phyloP scores from a whole-genome alignment of 139 green algal genomes.

The Chlorella sp. region DNA sequence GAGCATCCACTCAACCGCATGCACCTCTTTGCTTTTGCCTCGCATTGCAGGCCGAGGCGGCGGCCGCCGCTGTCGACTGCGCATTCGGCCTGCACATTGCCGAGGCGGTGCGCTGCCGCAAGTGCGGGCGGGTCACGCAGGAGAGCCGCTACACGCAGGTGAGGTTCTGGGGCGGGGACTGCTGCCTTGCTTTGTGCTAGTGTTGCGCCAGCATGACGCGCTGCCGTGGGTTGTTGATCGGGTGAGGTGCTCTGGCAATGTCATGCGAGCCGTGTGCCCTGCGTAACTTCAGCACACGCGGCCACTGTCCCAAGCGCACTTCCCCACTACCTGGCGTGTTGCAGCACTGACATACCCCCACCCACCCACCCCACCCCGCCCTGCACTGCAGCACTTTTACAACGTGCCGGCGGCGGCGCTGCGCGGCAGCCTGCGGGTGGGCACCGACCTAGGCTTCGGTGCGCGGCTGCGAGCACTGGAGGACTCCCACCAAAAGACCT shows the following conservation, averaged over 20 bases:
- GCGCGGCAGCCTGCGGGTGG: not conserved
- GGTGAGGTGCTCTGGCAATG: too few relatives aligned
- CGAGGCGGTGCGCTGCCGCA: constrained; percentile 12
- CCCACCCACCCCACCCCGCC: not conserved
- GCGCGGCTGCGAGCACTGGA: not conserved
- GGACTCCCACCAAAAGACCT: constrained; percentile 7
- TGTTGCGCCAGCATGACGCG: not conserved
- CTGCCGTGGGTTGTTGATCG: too few relatives aligned
- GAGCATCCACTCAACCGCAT: too few relatives aligned
- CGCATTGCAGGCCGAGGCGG: not conserved
- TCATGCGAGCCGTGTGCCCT: too few relatives aligned
- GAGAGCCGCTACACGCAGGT: constrained; percentile 9
- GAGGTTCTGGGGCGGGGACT: too few relatives aligned
- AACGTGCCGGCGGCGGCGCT: constrained; percentile 7
- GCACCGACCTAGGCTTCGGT: not conserved
- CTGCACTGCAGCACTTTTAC: constrained; percentile 3
- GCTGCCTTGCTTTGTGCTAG: not conserved
- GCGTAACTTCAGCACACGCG: too few relatives aligned
- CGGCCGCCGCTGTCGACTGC: not conserved
- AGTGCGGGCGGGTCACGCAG: constrained; percentile 3
- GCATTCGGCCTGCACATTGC: constrained; percentile 18
- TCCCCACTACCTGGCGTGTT: too few relatives aligned
- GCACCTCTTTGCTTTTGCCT: too few relatives aligned
- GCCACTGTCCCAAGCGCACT: too few relatives aligned
- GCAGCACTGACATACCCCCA: too few relatives aligned